A percentile compares a stretch with the other conserved stretches of the same genome.
Evolutionary conservation across 108 stramenopile species (phyloP).

Genomic region (Discostella stelligeroides): DNA sequence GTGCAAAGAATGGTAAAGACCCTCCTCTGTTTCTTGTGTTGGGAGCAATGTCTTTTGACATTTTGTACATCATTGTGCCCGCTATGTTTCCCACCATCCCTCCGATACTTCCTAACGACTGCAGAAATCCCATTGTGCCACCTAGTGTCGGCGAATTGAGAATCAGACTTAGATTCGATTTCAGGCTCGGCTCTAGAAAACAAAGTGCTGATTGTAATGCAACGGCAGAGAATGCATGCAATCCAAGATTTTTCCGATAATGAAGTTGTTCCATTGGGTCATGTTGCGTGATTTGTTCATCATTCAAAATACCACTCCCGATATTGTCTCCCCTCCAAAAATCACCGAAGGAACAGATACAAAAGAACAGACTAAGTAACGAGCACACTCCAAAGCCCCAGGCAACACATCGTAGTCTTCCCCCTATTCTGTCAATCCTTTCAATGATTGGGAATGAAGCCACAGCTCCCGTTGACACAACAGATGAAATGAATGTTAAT

Average conservation of each 20-base stretch:
- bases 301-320: background rate
- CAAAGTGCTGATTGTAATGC: constrained; percentile 23
- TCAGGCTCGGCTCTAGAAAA: constrained; percentile 33
- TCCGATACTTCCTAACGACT: constrained; percentile 26
- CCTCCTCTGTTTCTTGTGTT: constrained; percentile 13
- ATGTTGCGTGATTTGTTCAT: background rate
- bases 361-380: constrained; percentile 13
- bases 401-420: constrained; percentile 32
- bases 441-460: constrained; percentile 36
- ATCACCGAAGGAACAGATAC: constrained; percentile 21
- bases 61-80: constrained; percentile 31
- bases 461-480: constrained; percentile 30
- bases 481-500: constrained; percentile 30
- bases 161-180: constrained; percentile 30
- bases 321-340: constrained; percentile 7
- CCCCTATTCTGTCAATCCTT: constrained; percentile 20
- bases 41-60: constrained; percentile 21
- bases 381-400: constrained; percentile 21
- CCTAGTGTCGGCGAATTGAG: constrained; percentile 16
- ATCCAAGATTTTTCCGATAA: constrained; percentile 20
- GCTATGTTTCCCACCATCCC: constrained; percentile 35
- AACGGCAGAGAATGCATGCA: constrained; percentile 24
- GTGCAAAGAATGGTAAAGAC: constrained; percentile 25
- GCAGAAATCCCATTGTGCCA: constrained; percentile 25
- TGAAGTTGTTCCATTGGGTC: constrained; percentile 7